Evolutionary conservation across 495 filamentous ascomycete species (phyloP).

Genomic region (Sabuloglossum arenarium): DNA sequence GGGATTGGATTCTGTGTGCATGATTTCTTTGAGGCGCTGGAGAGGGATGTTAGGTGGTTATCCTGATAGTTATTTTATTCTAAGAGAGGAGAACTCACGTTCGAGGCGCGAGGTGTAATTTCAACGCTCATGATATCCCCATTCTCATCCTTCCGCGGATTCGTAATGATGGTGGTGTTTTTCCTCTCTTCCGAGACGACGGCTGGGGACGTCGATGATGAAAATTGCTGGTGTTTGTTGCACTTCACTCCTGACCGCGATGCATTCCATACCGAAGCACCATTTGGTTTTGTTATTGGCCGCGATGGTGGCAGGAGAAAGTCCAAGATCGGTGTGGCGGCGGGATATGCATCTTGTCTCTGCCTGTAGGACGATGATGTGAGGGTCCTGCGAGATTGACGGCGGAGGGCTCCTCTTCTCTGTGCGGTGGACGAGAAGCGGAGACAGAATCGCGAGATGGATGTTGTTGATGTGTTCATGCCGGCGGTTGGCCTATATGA

Average conservation of each 20-base stretch:
- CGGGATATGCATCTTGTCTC: background rate
- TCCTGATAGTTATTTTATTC: background rate
- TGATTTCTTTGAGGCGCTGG: conserved; percentile 50
- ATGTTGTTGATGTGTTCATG: background rate
- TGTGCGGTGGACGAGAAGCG: background rate
- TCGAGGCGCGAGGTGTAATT: conserved; percentile 62
- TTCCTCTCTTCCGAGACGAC: too few species aligned
- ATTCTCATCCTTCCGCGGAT: conserved; percentile 50
- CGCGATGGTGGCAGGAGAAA: background rate
- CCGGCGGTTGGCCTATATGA: too few species aligned
- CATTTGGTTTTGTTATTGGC: background rate
- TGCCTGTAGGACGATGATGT: background rate
- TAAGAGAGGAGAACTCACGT: conserved; percentile 37
- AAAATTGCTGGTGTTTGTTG: background rate
- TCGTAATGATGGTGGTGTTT: conserved; percentile 21
- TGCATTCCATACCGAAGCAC: background rate
- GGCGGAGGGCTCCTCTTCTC: background rate
- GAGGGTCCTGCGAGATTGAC: background rate
- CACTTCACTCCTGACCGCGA: background rate
- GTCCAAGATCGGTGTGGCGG: background rate
- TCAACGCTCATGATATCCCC: conserved; percentile 63
- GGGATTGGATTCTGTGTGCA: conserved; percentile 55
- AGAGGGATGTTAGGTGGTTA: conserved; percentile 2
- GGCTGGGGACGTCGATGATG: background rate
- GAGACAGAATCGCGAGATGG: background rate